Evolutionary conservation across 371 early-diverging fungal genomes (phyloP).

Genomic region (Saksenaea oblongispora): DNA sequence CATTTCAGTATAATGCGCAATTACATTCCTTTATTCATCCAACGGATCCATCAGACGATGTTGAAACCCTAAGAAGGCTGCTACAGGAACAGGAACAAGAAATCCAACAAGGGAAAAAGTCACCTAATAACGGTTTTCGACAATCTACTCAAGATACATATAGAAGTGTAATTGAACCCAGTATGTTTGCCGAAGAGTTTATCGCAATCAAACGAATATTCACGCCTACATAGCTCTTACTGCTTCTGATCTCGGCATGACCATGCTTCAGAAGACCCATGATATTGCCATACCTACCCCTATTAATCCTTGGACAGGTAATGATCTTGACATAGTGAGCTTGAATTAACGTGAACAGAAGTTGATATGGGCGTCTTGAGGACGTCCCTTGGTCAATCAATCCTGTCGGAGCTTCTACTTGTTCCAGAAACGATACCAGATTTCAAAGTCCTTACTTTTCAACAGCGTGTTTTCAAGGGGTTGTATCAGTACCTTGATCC

Average conservation of each 20-base stretch:
- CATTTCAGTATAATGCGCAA: not conserved
- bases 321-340: not conserved
- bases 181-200: not conserved
- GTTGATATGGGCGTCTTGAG: slow-evolving; percentile 8
- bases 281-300: slow-evolving; percentile 10
- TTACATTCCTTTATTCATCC: not conserved
- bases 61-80: not conserved
- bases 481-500: slow-evolving; percentile 36
- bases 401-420: slow-evolving; percentile 22
- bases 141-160: not conserved
- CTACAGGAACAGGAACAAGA: not conserved
- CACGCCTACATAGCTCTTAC: not conserved
- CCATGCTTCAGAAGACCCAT: not conserved
- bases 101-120: not conserved
- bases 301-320: slow-evolving; percentile 4
- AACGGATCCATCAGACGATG: not conserved
- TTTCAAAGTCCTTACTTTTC: slow-evolving; percentile 26
- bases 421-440: slow-evolving; percentile 23
- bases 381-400: slow-evolving; percentile 25
- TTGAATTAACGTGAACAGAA: not conserved
- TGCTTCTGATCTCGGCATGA: slow-evolving; percentile 6
- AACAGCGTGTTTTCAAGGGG: slow-evolving; percentile 31
- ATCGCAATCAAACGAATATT: not conserved
- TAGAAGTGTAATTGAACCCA: not conserved
- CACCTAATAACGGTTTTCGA: not conserved